Percentiles rank a stretch among this genome's conserved stretches.
These are phyloP conservation scores for Lepidium sativum DNA, from an alignment of 345 rosid genomes.

Conservation along the genomic window DNA sequence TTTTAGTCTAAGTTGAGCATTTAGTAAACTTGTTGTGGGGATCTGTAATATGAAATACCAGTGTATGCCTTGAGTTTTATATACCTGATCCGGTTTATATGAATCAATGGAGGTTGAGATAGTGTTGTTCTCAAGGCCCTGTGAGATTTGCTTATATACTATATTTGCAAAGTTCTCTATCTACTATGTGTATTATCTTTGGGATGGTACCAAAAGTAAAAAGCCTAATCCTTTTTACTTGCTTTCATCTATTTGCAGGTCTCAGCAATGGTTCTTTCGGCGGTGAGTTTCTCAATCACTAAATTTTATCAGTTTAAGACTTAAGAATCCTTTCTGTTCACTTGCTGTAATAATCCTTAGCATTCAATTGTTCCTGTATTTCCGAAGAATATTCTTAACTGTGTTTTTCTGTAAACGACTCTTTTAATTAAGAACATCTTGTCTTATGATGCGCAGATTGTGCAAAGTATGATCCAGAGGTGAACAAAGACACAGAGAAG, in stretches of 20 bases:
- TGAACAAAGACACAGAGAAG: slow-evolving; percentile 74
- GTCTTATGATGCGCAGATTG: slow-evolving; percentile 38
- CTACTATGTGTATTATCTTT: background rate
- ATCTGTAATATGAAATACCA: background rate
- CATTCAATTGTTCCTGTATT: background rate
- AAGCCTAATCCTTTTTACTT: slow-evolving; percentile 3
- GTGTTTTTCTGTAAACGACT: background rate
- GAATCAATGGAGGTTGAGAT: background rate
- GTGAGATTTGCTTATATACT: background rate
- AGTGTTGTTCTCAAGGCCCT: background rate
- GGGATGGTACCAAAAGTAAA: background rate
- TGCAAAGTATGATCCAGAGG: slow-evolving; percentile 76
- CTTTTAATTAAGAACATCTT: background rate
- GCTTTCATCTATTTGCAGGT: slow-evolving; percentile 37
- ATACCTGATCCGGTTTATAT: background rate
- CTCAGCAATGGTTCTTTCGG: slow-evolving; percentile 54
- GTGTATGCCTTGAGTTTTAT: background rate
- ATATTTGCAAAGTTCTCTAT: background rate
- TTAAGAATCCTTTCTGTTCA: background rate
- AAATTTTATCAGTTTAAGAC: background rate
- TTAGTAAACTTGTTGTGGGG: background rate
- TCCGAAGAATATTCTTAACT: background rate
- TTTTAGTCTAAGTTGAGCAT: background rate
- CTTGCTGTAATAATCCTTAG: background rate
- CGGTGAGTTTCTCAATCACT: slow-evolving; percentile 37